Evolutionary conservation across 2,329 filamentous ascomycete genomes (phyloP).

Genomic region (Penicillium palitans): DNA sequence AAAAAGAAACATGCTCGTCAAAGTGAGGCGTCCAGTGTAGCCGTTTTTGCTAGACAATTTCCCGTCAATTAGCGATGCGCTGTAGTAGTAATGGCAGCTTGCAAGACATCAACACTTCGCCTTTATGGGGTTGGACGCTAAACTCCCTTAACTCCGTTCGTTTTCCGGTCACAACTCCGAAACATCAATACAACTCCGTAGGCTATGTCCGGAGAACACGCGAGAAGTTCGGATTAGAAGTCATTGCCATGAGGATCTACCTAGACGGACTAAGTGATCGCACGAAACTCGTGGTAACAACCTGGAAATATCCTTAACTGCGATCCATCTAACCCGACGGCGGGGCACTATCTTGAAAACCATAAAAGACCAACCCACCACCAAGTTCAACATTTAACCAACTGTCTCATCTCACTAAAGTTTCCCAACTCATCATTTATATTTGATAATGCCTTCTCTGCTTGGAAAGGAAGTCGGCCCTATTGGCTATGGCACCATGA

Average conservation of each 20-base stretch:
- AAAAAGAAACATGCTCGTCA: too few relatives aligned
- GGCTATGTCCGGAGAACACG: neutral
- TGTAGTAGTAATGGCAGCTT: neutral
- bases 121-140: neutral
- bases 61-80: too few relatives aligned
- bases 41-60: too few relatives aligned
- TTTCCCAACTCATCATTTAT: neutral
- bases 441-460: slow-evolving; percentile 30
- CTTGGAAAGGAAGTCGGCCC: slow-evolving; percentile 45
- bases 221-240: neutral
- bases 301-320: neutral
- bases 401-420: neutral
- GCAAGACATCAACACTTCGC: neutral
- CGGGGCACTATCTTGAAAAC: slow-evolving; percentile 1
- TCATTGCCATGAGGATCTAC: neutral
- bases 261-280: too few relatives aligned
- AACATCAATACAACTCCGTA: neutral
- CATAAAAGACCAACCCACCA: slow-evolving; percentile 5
- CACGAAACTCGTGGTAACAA: neutral
- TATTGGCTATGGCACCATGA: slow-evolving; percentile 59
- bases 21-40: too few relatives aligned
- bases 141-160: slow-evolving; percentile 8
- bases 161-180: neutral
- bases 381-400: neutral
- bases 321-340: neutral